These are phyloP conservation scores for Mrakia blollopis DNA, from an alignment of 768 basidiomycete genomes.

Conservation along the genomic window DNA sequence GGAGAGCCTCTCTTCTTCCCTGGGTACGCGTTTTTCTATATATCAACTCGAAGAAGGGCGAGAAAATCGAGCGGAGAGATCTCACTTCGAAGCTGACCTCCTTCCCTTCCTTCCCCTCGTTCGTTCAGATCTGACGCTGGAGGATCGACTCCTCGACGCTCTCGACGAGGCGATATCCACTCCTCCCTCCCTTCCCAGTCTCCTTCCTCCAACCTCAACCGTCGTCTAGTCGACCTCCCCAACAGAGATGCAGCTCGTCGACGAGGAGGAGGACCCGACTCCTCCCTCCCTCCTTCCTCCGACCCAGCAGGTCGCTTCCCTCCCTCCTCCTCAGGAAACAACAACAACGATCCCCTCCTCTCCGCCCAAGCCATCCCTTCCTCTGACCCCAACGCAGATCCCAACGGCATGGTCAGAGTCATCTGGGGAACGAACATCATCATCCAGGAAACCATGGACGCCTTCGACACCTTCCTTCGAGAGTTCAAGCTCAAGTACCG, in stretches of 20 bases:
- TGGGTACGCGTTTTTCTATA: slow-evolving; percentile 47
- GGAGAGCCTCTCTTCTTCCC: slow-evolving; percentile 49
- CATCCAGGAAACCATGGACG: slow-evolving; percentile 80
- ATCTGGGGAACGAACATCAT: slow-evolving; percentile 99
- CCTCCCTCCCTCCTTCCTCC: slow-evolving; percentile 47
- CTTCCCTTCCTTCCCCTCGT: background rate
- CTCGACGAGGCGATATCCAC: slow-evolving; percentile 84
- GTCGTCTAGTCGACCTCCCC: slow-evolving; percentile 49
- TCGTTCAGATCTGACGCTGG: slow-evolving; percentile 40
- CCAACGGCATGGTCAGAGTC: slow-evolving; percentile 73
- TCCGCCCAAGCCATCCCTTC: slow-evolving; percentile 19
- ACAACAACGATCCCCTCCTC: slow-evolving; percentile 50
- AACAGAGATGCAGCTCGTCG: slow-evolving; percentile 50
- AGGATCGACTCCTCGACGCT: slow-evolving; percentile 60
- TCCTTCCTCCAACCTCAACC: slow-evolving; percentile 48
- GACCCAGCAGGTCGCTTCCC: slow-evolving; percentile 48
- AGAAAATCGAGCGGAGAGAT: background rate
- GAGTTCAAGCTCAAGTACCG: slow-evolving; percentile 94
- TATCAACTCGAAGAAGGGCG: background rate
- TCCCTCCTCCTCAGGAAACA: slow-evolving; percentile 50
- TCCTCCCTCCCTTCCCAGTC: slow-evolving; percentile 60
- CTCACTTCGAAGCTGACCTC: background rate
- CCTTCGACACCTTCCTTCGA: slow-evolving; percentile 80
- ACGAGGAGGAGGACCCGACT: slow-evolving; percentile 32
- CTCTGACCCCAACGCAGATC: slow-evolving; percentile 45